phyloP scores from a whole-genome alignment of 1,284 basidiomycete genomes.

The Vanrija humicola region DNA sequence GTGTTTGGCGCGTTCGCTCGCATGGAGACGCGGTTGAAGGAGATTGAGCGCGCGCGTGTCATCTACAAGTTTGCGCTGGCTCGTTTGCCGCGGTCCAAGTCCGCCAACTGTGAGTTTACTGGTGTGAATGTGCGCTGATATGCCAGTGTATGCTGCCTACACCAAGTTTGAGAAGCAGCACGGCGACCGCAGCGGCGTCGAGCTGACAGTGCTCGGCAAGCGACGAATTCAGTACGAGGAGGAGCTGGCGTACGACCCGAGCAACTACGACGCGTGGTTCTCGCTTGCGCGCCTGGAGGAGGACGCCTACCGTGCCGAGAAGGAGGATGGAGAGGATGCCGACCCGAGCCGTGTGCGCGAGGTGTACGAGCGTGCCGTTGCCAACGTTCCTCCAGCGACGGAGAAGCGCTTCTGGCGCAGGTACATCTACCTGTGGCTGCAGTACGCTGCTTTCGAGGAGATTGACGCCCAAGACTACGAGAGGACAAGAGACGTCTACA shows the following conservation, averaged over 20 bases:
- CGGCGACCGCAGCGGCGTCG: slow-evolving; percentile 80
- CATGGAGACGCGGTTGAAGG: slow-evolving; percentile 94
- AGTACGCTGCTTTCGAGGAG: slow-evolving; percentile 97
- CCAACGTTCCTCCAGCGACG: slow-evolving; percentile 78
- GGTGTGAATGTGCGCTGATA: slow-evolving; percentile 7
- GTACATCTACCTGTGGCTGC: slow-evolving; percentile 85
- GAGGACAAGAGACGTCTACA: slow-evolving; percentile 85
- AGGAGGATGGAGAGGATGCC: slow-evolving; percentile 66
- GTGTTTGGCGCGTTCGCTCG: slow-evolving; percentile 96
- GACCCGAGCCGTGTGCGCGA: slow-evolving; percentile 68
- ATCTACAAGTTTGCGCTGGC: slow-evolving; percentile 99
- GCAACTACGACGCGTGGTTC: slow-evolving; percentile 98
- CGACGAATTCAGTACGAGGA: slow-evolving; percentile 97
- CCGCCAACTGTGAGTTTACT: slow-evolving; percentile 54
- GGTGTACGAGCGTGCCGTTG: slow-evolving; percentile 94
- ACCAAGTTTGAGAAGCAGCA: slow-evolving; percentile 99
- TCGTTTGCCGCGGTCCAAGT: slow-evolving; percentile 85
- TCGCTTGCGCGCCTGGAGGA: slow-evolving; percentile 93
- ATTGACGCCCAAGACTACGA: slow-evolving; percentile 86
- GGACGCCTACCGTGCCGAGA: slow-evolving; percentile 69
- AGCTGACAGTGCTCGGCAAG: slow-evolving; percentile 92
- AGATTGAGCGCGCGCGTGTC: slow-evolving; percentile 91
- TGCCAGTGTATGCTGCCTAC: slow-evolving; percentile 69
- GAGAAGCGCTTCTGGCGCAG: slow-evolving; percentile 72
- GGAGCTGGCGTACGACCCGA: slow-evolving; percentile 77